A percentile compares a stretch with the other conserved stretches of the same genome.
Conservation (phyloP, 169 alveolate species). For the Plasmodium cynomolgi region DNA sequence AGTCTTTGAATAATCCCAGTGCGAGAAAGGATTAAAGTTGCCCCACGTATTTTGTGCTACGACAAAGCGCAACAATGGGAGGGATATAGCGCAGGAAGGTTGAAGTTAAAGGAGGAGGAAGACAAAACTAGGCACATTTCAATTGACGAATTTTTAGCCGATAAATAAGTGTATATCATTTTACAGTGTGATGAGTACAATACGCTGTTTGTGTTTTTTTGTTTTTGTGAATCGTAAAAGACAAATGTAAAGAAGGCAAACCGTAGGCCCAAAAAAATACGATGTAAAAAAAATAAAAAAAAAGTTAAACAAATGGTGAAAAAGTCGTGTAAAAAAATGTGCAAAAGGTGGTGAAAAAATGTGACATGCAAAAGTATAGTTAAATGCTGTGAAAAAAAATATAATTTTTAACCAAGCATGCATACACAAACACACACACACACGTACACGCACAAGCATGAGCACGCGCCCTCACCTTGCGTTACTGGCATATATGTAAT, state of each 20-base stretch:
- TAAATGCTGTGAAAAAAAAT: background rate
- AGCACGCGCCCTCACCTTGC: background rate
- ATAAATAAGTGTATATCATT: background rate
- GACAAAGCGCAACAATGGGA: background rate
- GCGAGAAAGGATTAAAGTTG: slow-evolving; percentile 6
- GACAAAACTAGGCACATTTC: background rate
- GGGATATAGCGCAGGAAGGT: background rate
- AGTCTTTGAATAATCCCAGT: slow-evolving; percentile 50
- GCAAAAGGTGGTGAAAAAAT: background rate
- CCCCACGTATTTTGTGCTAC: background rate
- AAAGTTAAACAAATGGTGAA: background rate
- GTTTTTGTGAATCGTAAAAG: background rate
- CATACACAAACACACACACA: background rate
- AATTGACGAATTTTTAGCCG: background rate
- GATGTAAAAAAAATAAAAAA: background rate
- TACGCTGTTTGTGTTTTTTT: slow-evolving; percentile 1
- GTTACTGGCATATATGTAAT: background rate
- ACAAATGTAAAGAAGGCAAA: background rate
- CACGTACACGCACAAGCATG: background rate
- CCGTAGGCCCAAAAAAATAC: background rate
- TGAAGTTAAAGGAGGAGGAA: background rate
- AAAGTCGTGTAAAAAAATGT: background rate
- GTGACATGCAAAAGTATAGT: background rate
- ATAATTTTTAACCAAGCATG: background rate
- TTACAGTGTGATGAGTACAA: background rate